Evolutionary conservation across 2,329 filamentous ascomycete genomes (phyloP).

Genomic region (Blastomyces percursus): DNA sequence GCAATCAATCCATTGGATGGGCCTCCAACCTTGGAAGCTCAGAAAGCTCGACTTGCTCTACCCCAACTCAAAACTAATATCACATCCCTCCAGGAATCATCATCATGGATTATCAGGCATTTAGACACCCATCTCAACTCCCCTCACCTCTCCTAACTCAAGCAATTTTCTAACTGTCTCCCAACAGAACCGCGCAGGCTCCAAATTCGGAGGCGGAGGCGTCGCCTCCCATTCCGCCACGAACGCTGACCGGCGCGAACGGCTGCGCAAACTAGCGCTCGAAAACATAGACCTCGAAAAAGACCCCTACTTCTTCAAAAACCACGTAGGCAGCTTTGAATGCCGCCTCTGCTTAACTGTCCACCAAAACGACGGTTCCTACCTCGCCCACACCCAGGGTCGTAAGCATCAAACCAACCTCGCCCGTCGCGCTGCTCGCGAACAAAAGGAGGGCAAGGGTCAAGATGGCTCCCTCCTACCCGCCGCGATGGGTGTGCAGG

Average conservation of each 20-base stretch:
- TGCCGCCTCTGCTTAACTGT: conserved; percentile 94
- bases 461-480: conserved; percentile 55
- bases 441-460: conserved; percentile 73
- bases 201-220: conserved; percentile 95
- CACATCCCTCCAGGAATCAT: neutral
- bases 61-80: neutral
- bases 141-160: neutral
- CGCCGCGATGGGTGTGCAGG: conserved; percentile 63
- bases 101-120: conserved; percentile 44
- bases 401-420: conserved; percentile 99
- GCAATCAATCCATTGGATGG: neutral
- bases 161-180: conserved; percentile 8
- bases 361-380: conserved; percentile 97
- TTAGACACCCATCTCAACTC: neutral
- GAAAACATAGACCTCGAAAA: conserved; percentile 99
- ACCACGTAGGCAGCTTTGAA: conserved; percentile 96
- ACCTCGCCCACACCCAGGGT: conserved; percentile 95
- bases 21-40: neutral
- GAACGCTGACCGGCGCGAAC: conserved; percentile 94
- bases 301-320: conserved; percentile 99
- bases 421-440: conserved; percentile 85
- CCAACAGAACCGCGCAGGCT: conserved; percentile 77
- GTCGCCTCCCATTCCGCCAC: conserved; percentile 88
- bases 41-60: neutral
- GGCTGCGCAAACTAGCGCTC: conserved; percentile 92